phyloP scores from a whole-genome alignment of 148 eudicot genomes.

The Camellia japonica region DNA sequence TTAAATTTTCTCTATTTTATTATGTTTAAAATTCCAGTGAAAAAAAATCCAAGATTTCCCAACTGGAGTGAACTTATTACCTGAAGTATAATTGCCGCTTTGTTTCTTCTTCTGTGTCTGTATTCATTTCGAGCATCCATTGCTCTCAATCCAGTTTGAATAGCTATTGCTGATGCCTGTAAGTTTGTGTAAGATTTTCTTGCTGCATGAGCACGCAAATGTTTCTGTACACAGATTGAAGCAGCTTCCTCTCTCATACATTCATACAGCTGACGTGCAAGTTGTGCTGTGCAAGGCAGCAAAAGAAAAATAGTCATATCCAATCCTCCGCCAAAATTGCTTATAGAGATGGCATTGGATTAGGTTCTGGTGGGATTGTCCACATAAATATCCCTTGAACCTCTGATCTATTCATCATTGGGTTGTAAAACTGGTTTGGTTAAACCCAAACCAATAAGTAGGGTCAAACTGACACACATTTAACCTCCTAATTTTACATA shows the following conservation, averaged over 20 bases:
- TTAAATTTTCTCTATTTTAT: not conserved
- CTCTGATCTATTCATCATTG: not conserved
- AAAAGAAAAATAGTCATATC: slow-evolving; percentile 13
- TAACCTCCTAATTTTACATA: no score
- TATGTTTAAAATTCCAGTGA: slow-evolving; percentile 2
- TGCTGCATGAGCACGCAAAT: slow-evolving; percentile 61
- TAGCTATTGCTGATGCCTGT: slow-evolving; percentile 59
- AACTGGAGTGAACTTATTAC: slow-evolving; percentile 18
- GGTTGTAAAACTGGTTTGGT: not conserved
- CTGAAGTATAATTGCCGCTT: slow-evolving; percentile 82
- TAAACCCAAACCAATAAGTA: not conserved
- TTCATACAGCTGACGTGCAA: slow-evolving; percentile 72
- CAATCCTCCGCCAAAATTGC: not conserved
- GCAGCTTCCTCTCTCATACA: slow-evolving; percentile 73
- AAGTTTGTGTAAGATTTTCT: slow-evolving; percentile 52
- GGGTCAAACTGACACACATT: no score
- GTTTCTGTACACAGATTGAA: slow-evolving; percentile 84
- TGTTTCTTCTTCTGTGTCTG: slow-evolving; percentile 68
- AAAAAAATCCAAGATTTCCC: not conserved
- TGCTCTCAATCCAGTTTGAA: slow-evolving; percentile 88
- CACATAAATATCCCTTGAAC: not conserved
- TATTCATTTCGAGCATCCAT: slow-evolving; percentile 84
- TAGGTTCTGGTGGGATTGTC: not conserved
- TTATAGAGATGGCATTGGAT: not conserved
- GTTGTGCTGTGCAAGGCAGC: slow-evolving; percentile 39